These are phyloP conservation scores for Penicillium sp. DNA, from an alignment of 2,329 filamentous ascomycete genomes.

Conservation along the genomic window DNA sequence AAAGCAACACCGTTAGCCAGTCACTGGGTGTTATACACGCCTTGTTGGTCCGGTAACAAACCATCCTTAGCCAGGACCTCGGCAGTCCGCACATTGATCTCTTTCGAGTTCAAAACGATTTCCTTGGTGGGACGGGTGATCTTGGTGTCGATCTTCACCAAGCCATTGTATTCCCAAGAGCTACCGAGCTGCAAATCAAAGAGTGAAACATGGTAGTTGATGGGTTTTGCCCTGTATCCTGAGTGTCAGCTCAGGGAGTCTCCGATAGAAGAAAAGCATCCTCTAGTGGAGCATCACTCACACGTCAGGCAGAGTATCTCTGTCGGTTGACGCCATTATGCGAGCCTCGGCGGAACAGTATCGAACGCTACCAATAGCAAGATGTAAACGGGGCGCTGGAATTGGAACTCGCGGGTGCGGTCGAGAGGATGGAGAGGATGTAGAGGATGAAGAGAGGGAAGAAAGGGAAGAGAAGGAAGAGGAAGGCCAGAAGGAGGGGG, in stretches of 20 bases:
- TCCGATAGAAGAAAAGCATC: background rate
- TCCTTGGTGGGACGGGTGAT: slow-evolving; percentile 67
- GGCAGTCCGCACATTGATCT: slow-evolving; percentile 68
- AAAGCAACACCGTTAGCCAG: background rate
- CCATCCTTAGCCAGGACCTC: slow-evolving; percentile 34
- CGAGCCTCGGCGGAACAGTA: slow-evolving; percentile 40
- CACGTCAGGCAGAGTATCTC: slow-evolving; percentile 45
- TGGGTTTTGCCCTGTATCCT: slow-evolving; percentile 63
- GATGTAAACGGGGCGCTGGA: slow-evolving; percentile 13
- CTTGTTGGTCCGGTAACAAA: slow-evolving; percentile 15
- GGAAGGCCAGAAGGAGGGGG: slow-evolving; percentile 28
- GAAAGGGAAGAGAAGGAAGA: slow-evolving; percentile 20
- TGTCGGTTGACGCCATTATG: slow-evolving; percentile 42
- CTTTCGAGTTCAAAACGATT: slow-evolving; percentile 77
- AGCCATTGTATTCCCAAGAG: slow-evolving; percentile 78
- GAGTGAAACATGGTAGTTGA: slow-evolving; percentile 79
- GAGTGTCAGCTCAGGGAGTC: background rate
- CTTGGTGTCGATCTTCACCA: slow-evolving; percentile 71
- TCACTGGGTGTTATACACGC: background rate
- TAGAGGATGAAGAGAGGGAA: slow-evolving; percentile 20
- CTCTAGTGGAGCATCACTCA: slow-evolving; percentile 25
- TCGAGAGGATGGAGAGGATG: slow-evolving; percentile 18
- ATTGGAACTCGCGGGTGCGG: slow-evolving; percentile 11
- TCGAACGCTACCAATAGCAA: slow-evolving; percentile 23
- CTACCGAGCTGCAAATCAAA: slow-evolving; percentile 67